These are phyloP conservation scores for Calophaca sinica DNA, from an alignment of 306 rosid genomes.

Conservation along the genomic window DNA sequence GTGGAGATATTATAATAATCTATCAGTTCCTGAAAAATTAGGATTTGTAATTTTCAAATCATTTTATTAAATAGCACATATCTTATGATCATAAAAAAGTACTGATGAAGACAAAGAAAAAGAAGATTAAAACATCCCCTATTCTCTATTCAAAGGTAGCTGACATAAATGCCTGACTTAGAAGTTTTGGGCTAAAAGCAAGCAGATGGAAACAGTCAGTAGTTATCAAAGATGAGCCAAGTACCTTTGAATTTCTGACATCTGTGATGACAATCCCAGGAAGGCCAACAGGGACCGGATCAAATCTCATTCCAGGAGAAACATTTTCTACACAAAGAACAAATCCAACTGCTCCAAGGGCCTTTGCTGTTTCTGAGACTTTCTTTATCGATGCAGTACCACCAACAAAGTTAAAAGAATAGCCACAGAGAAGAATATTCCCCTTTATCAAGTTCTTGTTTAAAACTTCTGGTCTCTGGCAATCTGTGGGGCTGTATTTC, in stretches of 20 bases:
- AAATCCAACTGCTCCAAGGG: slow-evolving; percentile 95
- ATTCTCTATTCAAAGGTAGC: too few species aligned
- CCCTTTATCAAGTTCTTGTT: slow-evolving; percentile 84
- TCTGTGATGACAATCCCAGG: slow-evolving; percentile 89
- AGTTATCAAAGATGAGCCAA: slow-evolving; percentile 37
- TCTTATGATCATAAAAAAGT: slow-evolving; percentile 33
- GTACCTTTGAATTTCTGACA: slow-evolving; percentile 82
- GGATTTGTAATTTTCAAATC: slow-evolving; percentile 43
- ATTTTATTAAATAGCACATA: slow-evolving; percentile 23
- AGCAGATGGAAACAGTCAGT: slow-evolving; percentile 17
- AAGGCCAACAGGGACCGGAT: slow-evolving; percentile 85
- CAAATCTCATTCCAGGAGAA: slow-evolving; percentile 83
- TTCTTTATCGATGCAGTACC: slow-evolving; percentile 87
- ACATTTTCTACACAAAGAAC: slow-evolving; percentile 91
- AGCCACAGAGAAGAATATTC: slow-evolving; percentile 92
- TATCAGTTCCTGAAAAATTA: slow-evolving; percentile 74
- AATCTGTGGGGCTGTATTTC: slow-evolving; percentile 83
- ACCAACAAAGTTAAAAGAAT: slow-evolving; percentile 82
- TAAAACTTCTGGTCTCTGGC: slow-evolving; percentile 87
- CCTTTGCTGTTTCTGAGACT: slow-evolving; percentile 86
- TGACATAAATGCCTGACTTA: slow-evolving; percentile 2
- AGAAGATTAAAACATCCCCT: slow-evolving; percentile 12
- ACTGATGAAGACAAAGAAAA: slow-evolving; percentile 8
- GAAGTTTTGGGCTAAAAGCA: background rate
- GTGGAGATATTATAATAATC: slow-evolving; percentile 86